Conservation (phyloP, 108 stramenopile genomes). For the Cylindrotheca closterium region DNA sequence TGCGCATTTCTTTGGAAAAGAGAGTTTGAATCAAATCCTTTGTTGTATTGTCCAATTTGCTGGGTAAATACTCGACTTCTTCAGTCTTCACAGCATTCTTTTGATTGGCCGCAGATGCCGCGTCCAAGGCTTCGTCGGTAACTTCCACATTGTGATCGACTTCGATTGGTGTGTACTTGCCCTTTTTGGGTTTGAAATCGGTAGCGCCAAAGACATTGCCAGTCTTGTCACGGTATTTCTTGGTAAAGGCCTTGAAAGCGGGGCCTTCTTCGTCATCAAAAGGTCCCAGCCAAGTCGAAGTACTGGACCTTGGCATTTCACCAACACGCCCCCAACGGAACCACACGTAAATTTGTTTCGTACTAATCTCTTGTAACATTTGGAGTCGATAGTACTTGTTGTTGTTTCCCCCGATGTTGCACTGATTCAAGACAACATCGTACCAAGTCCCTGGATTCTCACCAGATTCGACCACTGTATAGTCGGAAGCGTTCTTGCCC, state of each 20-base stretch:
- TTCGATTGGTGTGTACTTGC: slow-evolving; percentile 50
- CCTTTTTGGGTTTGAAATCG: slow-evolving; percentile 25
- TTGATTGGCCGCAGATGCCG: neutral
- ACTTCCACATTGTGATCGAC: slow-evolving; percentile 25
- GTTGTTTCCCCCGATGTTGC: slow-evolving; percentile 33
- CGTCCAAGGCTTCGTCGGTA: slow-evolving; percentile 2
- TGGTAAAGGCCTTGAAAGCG: slow-evolving; percentile 15
- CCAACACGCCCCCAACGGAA: neutral
- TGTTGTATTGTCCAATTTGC: slow-evolving; percentile 34
- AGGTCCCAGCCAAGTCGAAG: slow-evolving; percentile 3
- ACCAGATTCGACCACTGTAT: slow-evolving; percentile 9
- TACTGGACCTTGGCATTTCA: neutral
- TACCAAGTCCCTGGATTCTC: slow-evolving; percentile 3
- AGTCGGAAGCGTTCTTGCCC: slow-evolving; percentile 12
- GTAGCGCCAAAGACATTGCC: slow-evolving; percentile 30
- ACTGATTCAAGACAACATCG: slow-evolving; percentile 47
- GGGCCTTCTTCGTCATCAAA: slow-evolving; percentile 7
- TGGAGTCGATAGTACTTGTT: slow-evolving; percentile 53
- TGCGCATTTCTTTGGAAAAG: slow-evolving; percentile 55
- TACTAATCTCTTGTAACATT: neutral
- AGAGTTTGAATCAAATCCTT: slow-evolving; percentile 42
- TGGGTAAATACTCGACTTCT: slow-evolving; percentile 19
- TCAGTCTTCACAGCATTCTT: neutral
- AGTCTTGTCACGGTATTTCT: slow-evolving; percentile 50
- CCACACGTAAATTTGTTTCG: neutral